phyloP scores from a whole-genome alignment of 805 yeast genomes.

The Saturnispora saitoi region DNA sequence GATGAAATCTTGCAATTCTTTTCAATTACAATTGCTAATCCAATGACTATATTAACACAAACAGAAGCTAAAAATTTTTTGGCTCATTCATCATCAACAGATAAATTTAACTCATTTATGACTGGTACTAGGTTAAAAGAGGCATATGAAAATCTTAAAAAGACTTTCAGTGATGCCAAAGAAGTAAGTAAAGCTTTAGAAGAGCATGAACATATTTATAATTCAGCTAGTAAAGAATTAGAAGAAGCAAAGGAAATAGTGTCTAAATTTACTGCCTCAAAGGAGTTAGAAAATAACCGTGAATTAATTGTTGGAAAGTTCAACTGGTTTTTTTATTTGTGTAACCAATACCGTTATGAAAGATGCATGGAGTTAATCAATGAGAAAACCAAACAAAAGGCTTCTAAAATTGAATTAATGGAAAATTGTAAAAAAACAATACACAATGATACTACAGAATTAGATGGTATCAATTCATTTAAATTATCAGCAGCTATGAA shows the following conservation, averaged over 20 bases:
- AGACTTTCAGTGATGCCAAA: slow-evolving; percentile 34
- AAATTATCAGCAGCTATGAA: not conserved
- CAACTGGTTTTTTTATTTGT: slow-evolving; percentile 31
- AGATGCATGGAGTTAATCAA: slow-evolving; percentile 2
- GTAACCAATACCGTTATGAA: slow-evolving; percentile 2
- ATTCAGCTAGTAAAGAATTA: slow-evolving; percentile 31
- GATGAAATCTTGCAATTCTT: slow-evolving; percentile 62
- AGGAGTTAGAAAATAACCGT: slow-evolving; percentile 32
- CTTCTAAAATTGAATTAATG: not conserved
- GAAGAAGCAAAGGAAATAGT: slow-evolving; percentile 36
- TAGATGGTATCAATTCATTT: not conserved
- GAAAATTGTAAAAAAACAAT: not conserved
- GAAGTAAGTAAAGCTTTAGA: slow-evolving; percentile 32
- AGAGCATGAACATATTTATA: slow-evolving; percentile 26
- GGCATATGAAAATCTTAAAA: slow-evolving; percentile 45
- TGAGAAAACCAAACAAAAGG: not conserved
- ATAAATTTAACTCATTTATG: slow-evolving; percentile 71
- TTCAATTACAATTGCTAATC: slow-evolving; percentile 77
- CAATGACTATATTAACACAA: slow-evolving; percentile 87
- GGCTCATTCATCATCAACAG: slow-evolving; percentile 63
- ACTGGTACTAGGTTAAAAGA: slow-evolving; percentile 69
- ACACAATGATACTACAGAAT: not conserved
- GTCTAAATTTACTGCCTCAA: slow-evolving; percentile 33
- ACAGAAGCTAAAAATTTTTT: slow-evolving; percentile 89
- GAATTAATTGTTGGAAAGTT: slow-evolving; percentile 38